Base-by-base conservation (phyloP, 805 yeast genomes). In the Saccharomycopsis sp. region DNA sequence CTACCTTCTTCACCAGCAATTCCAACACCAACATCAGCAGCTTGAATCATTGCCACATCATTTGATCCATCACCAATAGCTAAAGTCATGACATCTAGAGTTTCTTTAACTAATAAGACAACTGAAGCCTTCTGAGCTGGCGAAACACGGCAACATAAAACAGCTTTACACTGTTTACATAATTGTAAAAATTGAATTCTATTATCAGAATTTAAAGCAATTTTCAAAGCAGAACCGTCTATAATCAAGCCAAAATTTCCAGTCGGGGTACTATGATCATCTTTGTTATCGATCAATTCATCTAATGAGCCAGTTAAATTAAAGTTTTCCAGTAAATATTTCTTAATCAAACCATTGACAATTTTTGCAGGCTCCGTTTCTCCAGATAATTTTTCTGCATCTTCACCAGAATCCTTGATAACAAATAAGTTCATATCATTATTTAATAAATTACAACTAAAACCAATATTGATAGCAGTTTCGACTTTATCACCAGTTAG, bases 61-160 rank as follows among this genome's bases (percentile, higher is more conserved):
- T 82, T 82, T 20, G 92, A 84, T 48, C 94, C 94, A 55, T 82
- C 94, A 25, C 94, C 94, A 55, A 82, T 75, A 0, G 89, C 85
- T 42, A 82, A 64, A 0, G 92, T 80, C 76, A 80, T 79, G 26
- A 82, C 92, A 37, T 70, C 69, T 49, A 82, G 66, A 6, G 69
- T 67, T 23, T 67, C 62, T 54, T 79, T 79, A 21, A 82, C 87
- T 62, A 77, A 58, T 46, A 63, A 66, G 18, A 81, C 89, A 20
- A 83, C 81, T 13, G 70, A 70, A 3, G 92, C 94, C 60, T 82
- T 82, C 56, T 82, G 92, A 15, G 87, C 72, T 5, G 94, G 92
- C 3, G 88, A 79, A 17, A 82, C 92, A 47, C 94, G 72, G 58
- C 92, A 82, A 57, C 94, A 82, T 41, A 82, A 57, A n/a, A 83